Evolutionary conservation across 345 rosid genomes (phyloP).

Genomic region (Balakata baccata): DNA sequence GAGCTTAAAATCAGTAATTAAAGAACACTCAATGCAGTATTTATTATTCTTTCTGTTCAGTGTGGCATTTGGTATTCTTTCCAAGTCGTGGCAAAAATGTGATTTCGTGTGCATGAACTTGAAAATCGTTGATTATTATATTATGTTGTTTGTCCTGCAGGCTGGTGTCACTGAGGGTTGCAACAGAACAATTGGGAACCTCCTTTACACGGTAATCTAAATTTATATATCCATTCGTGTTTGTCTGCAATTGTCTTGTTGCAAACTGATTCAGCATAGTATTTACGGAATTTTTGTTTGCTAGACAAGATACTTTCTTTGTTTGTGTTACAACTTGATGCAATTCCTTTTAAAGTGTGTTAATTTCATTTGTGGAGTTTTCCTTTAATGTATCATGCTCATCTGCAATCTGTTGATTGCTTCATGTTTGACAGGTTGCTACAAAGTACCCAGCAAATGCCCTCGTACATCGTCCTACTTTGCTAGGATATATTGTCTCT

Average conservation of each 20-base stretch:
- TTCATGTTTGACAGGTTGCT: slow-evolving; percentile 56
- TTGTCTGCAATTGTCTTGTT: neutral
- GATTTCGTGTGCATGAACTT: neutral
- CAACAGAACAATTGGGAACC: slow-evolving; percentile 69
- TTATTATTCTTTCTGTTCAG: neutral
- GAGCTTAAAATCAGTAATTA: neutral
- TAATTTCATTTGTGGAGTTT: neutral
- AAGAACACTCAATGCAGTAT: neutral
- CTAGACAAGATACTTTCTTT: neutral
- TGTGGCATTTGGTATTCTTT: neutral
- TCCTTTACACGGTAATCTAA: slow-evolving; percentile 65
- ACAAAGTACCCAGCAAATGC: slow-evolving; percentile 76
- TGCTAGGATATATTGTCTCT: slow-evolving; percentile 62
- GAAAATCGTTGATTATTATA: neutral
- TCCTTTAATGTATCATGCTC: neutral
- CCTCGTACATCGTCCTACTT: slow-evolving; percentile 67
- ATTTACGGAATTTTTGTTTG: neutral
- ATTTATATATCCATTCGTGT: neutral
- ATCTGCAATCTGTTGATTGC: neutral
- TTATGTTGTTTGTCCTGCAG: slow-evolving; percentile 34
- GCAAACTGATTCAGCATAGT: neutral
- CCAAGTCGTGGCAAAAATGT: neutral
- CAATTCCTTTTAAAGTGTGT: neutral
- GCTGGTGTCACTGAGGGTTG: slow-evolving; percentile 88
- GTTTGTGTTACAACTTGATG: neutral